Conservation (phyloP, 2,329 filamentous ascomycete genomes). For the Exophiala viscosa region DNA sequence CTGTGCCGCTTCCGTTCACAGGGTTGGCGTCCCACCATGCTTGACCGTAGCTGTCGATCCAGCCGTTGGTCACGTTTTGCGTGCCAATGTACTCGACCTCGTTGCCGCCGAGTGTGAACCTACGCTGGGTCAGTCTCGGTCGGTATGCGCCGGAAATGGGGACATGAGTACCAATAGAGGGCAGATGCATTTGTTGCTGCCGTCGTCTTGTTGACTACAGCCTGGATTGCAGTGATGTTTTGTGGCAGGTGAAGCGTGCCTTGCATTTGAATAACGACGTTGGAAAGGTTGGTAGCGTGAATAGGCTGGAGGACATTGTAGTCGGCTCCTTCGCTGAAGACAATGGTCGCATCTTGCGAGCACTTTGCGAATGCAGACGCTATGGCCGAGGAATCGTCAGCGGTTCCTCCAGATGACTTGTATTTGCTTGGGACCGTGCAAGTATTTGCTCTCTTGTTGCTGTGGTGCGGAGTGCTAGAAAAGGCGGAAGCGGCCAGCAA, state of each 20-base stretch:
- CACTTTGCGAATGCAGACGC: constrained; percentile 37
- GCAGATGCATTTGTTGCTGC: constrained; percentile 30
- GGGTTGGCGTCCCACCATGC: constrained; percentile 46
- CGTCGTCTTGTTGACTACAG: constrained; percentile 34
- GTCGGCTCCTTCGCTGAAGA: constrained; percentile 40
- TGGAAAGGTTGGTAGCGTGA: constrained; percentile 38
- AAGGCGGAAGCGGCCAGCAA: no score
- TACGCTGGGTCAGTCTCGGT: not conserved
- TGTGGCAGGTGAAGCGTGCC: constrained; percentile 45
- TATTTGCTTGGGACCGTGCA: constrained; percentile 25
- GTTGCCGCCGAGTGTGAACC: constrained; percentile 32
- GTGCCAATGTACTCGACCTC: constrained; percentile 36
- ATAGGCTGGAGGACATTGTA: constrained; percentile 45
- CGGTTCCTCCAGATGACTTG: constrained; percentile 34
- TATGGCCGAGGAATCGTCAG: constrained; percentile 42
- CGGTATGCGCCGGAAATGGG: not conserved
- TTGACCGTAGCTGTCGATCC: constrained; percentile 47
- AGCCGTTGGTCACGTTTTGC: constrained; percentile 38
- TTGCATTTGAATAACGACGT: constrained; percentile 42
- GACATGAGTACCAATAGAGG: constrained; percentile 36
- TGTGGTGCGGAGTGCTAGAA: not conserved
- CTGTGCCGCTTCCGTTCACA: constrained; percentile 37
- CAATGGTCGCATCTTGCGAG: constrained; percentile 34
- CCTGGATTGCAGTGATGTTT: constrained; percentile 38
- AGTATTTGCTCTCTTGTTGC: not conserved